Percentiles rank a stretch among this genome's conserved stretches.
These are phyloP conservation scores for Triglochin maritima DNA, from an alignment of 106 monocot species.

Conservation along the genomic window DNA sequence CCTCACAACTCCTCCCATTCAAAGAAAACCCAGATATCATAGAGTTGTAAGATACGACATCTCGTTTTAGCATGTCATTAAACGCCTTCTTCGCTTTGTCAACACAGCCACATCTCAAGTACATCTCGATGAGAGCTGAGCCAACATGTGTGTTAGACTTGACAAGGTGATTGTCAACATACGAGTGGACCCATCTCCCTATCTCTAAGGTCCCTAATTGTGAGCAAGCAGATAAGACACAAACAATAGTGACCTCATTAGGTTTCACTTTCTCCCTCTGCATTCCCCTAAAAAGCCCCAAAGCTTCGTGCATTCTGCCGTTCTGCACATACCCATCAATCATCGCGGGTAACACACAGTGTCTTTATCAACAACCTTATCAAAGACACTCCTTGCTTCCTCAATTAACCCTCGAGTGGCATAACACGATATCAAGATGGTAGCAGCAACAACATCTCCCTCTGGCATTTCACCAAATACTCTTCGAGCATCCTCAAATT, in stretches of 20 bases:
- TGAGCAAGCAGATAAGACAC: slow-evolving; percentile 44
- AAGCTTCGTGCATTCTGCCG: slow-evolving; percentile 17
- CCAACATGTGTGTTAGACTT: slow-evolving; percentile 12
- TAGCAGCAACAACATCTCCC: slow-evolving; percentile 33
- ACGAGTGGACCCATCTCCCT: slow-evolving; percentile 55
- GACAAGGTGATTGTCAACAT: slow-evolving; percentile 14
- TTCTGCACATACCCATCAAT: slow-evolving; percentile 39
- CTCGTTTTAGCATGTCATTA: slow-evolving; percentile 10
- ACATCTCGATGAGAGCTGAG: slow-evolving; percentile 47
- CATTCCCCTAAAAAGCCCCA: slow-evolving; percentile 45
- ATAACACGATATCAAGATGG: slow-evolving; percentile 36
- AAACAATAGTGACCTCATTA: slow-evolving; percentile 47
- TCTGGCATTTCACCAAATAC: slow-evolving; percentile 36
- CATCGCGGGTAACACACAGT: slow-evolving; percentile 49
- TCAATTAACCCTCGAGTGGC: slow-evolving; percentile 18
- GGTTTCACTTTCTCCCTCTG: slow-evolving; percentile 27
- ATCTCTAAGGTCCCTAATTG: slow-evolving; percentile 47
- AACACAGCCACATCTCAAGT: slow-evolving; percentile 29
- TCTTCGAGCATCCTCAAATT: slow-evolving; percentile 21
- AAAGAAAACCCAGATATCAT: slow-evolving; percentile 40
- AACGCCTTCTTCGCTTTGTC: slow-evolving; percentile 37
- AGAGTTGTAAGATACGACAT: slow-evolving; percentile 39
- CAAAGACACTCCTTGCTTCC: slow-evolving; percentile 21
- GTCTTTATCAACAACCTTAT: slow-evolving; percentile 16
- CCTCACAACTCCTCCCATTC: slow-evolving; percentile 33